These are phyloP conservation scores for Talaromyces thailandensis DNA, from an alignment of 495 filamentous ascomycete genomes.

Conservation along the genomic window DNA sequence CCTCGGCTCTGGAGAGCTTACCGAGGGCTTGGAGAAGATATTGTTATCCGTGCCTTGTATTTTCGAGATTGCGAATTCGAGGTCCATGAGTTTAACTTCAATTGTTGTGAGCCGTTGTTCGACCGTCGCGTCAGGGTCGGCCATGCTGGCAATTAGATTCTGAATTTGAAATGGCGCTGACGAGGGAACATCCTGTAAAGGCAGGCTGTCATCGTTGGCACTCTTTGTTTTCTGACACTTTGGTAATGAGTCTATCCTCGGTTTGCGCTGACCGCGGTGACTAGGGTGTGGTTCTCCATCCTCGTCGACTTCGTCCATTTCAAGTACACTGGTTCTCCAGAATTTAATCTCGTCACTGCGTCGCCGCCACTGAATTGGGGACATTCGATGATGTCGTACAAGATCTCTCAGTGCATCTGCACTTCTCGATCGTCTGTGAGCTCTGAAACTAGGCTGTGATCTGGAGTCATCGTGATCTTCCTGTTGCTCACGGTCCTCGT, in stretches of 20 bases:
- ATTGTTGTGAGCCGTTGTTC: conserved; percentile 44
- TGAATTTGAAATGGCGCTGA: conserved; percentile 32
- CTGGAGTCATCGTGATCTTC: conserved; percentile 2
- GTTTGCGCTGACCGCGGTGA: not conserved
- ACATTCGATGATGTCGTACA: conserved; percentile 21
- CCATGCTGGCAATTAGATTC: conserved; percentile 32
- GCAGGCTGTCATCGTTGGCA: not conserved
- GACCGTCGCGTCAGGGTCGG: conserved; percentile 36
- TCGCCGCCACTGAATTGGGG: conserved; percentile 25
- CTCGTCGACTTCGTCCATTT: not conserved
- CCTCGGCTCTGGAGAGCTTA: not conserved
- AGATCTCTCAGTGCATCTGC: conserved; percentile 15
- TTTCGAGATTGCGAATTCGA: conserved; percentile 46
- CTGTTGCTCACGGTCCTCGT: not conserved
- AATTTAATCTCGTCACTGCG: conserved; percentile 21
- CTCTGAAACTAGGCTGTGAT: conserved; percentile 4
- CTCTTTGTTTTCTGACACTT: not conserved
- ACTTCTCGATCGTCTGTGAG: conserved; percentile 25
- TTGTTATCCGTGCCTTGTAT: conserved; percentile 32
- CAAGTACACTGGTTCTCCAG: conserved; percentile 20
- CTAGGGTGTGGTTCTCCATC: not conserved
- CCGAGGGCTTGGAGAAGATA: not conserved
- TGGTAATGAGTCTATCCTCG: not conserved
- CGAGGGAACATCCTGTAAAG: not conserved
- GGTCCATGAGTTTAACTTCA: conserved; percentile 46